phyloP scores from a whole-genome alignment of 2,329 filamentous ascomycete genomes.

The Monosporascus sp. region DNA sequence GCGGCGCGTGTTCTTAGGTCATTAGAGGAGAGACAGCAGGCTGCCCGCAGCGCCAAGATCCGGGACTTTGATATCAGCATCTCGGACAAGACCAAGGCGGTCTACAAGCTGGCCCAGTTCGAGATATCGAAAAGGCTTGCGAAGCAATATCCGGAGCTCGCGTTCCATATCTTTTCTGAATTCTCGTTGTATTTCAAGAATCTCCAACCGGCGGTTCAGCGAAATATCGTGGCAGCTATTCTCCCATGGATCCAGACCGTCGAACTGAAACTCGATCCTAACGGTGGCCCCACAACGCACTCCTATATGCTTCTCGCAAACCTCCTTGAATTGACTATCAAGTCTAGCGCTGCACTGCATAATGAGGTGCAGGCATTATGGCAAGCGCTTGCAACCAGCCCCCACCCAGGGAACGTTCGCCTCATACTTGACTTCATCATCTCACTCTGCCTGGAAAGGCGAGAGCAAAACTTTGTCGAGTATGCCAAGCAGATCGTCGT shows the following conservation, averaged over 20 bases:
- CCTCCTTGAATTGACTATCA: conserved; percentile 92
- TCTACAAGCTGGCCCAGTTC: conserved; percentile 96
- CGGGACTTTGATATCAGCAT: conserved; percentile 98
- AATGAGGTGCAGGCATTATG: conserved; percentile 97
- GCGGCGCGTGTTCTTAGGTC: conserved; percentile 75
- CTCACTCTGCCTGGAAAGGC: conserved; percentile 81
- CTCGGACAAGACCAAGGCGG: conserved; percentile 94
- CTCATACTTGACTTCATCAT: conserved; percentile 96
- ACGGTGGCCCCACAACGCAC: conserved; percentile 80
- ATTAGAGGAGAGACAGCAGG: conserved; percentile 76
- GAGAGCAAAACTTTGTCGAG: conserved; percentile 97
- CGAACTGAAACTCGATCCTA: conserved; percentile 86
- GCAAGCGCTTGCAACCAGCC: conserved; percentile 92
- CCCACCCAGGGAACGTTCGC: conserved; percentile 88
- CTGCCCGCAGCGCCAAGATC: conserved; percentile 71
- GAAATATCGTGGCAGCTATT: conserved; percentile 91
- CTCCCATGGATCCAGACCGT: conserved; percentile 95
- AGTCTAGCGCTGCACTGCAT: conserved; percentile 79
- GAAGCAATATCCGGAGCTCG: conserved; percentile 80
- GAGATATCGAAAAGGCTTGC: conserved; percentile 90
- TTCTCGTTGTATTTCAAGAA: conserved; percentile 92
- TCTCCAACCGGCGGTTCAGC: conserved; percentile 73
- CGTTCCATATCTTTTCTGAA: conserved; percentile 93
- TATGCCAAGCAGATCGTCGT: conserved; percentile 98
- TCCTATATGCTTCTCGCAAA: conserved; percentile 96